Base-by-base conservation (phyloP, 192 early-diverging fungal species). In the Coemansia sp. region DNA sequence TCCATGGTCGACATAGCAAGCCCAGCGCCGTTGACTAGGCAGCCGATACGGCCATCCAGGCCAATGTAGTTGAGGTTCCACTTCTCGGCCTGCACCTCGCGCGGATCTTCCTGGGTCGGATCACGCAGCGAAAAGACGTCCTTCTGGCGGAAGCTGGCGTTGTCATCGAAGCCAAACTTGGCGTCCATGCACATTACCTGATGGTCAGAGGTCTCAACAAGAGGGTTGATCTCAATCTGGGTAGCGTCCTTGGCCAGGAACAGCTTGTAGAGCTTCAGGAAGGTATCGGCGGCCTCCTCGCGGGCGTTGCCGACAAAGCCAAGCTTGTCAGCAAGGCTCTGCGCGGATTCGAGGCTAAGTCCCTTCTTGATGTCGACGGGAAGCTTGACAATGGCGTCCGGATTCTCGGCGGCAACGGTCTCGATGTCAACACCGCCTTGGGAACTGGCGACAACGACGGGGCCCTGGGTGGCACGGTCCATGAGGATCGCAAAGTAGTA, bases 1-100 rank as follows among this genome's bases (percentile, higher is more conserved):
- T 99, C 97, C 95, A 97, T 99, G 59, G 97, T 99, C 56, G 97
- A 91, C 97, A 97, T 99, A 77, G 95, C 97, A 40, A 99, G 87
- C 70, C 97, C 97, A 46, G 97, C 95, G 67, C 97, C 97, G 85
- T 99, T 99, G 61, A 97, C 91, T 25, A 99, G 86, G 79, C 97
- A 99, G 65, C 95, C 97, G 75, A 99, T 97, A 75, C 84, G 92
- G 68, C 97, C 97, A 67, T 99, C 95, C 39, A 99, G 85, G 63
- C 97, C 97, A 88, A 99, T 98, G 87, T 99, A 99, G 88, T 99
- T 98, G 65, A 99, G 86, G 79, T 99, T 89, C 88, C 89, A 91
- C 84, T 99, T 94, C 77, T 92, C 90, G 63, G 97, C 97, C 68
- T 91, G 86, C 29, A 99, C 95, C 84, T 99, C 97, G 79, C 97